Conservation (phyloP, 192 early-diverging fungal genomes). For the Backusella circina region DNA sequence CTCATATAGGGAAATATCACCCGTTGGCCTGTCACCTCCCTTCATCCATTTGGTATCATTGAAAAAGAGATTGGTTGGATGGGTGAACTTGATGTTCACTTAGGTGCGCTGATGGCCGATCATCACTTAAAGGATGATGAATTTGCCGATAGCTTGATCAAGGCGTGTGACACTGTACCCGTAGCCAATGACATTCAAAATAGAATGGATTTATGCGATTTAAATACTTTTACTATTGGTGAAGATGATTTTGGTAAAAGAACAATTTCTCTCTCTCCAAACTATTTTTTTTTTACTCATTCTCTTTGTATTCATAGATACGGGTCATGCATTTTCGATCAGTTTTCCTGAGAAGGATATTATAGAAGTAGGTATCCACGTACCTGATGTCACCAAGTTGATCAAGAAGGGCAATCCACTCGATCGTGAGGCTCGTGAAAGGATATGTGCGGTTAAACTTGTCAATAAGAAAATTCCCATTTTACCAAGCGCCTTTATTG, state of each 20-base stretch:
- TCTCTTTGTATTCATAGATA: constrained; percentile 1
- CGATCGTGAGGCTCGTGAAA: constrained; percentile 84
- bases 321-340: constrained; percentile 77
- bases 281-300: background rate
- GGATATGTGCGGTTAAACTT: constrained; percentile 89
- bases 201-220: constrained; percentile 58
- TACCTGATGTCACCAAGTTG: constrained; percentile 96
- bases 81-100: constrained; percentile 74
- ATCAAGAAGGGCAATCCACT: constrained; percentile 85
- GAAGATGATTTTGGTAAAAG: constrained; percentile 58
- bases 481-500: constrained; percentile 85
- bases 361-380: constrained; percentile 72
- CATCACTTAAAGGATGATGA: constrained; percentile 65
- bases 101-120: constrained; percentile 71
- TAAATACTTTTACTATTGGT: constrained; percentile 49
- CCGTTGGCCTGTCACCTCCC: constrained; percentile 60
- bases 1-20: constrained; percentile 57
- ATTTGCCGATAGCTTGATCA: constrained; percentile 69
- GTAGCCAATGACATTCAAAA: constrained; percentile 77
- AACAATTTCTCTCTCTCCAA: no score
- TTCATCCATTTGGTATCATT: constrained; percentile 68
- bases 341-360: constrained; percentile 53
- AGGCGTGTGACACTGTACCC: constrained; percentile 67
- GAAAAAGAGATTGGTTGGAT: constrained; percentile 70
- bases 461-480: constrained; percentile 95